Evolutionary conservation across 2,329 filamentous ascomycete species (phyloP).

Genomic region (Capronia americana): DNA sequence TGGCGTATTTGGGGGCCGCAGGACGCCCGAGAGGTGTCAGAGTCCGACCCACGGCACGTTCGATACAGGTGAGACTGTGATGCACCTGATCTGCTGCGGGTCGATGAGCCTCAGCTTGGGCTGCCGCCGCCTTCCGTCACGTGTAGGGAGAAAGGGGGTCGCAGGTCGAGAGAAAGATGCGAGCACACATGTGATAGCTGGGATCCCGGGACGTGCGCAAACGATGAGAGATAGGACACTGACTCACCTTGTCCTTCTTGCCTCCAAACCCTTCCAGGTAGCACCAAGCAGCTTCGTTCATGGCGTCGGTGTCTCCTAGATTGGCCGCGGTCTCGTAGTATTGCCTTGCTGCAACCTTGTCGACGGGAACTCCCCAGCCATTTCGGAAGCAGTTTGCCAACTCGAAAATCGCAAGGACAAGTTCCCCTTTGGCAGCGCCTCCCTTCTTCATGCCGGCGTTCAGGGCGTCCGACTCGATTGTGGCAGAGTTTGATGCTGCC

Average conservation of each 20-base stretch:
- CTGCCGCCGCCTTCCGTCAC: conserved; percentile 27
- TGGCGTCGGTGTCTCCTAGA: conserved; percentile 89
- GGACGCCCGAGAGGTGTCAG: conserved; percentile 22
- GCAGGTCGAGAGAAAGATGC: not conserved
- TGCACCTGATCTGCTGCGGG: conserved; percentile 16
- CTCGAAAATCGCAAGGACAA: conserved; percentile 96
- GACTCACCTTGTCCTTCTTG: conserved; percentile 94
- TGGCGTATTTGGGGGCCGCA: conserved; percentile 36
- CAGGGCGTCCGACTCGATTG: conserved; percentile 83
- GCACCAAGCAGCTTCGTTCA: conserved; percentile 97
- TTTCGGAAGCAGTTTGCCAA: conserved; percentile 78
- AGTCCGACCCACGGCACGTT: conserved; percentile 8
- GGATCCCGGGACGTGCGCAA: conserved; percentile 13
- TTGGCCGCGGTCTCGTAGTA: conserved; percentile 99
- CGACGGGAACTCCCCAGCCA: conserved; percentile 89
- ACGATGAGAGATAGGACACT: not conserved
- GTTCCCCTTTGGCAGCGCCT: conserved; percentile 91
- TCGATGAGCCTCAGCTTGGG: conserved; percentile 31
- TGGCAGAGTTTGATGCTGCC: conserved; percentile 87
- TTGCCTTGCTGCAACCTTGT: conserved; percentile 81
- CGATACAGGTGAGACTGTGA: conserved; percentile 11
- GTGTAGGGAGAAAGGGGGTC: conserved; percentile 19
- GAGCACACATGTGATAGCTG: conserved; percentile 10
- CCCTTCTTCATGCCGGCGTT: conserved; percentile 89
- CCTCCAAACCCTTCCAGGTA: conserved; percentile 96